Conservation (phyloP, 148 eudicot species). For the Chenopodium album region DNA sequence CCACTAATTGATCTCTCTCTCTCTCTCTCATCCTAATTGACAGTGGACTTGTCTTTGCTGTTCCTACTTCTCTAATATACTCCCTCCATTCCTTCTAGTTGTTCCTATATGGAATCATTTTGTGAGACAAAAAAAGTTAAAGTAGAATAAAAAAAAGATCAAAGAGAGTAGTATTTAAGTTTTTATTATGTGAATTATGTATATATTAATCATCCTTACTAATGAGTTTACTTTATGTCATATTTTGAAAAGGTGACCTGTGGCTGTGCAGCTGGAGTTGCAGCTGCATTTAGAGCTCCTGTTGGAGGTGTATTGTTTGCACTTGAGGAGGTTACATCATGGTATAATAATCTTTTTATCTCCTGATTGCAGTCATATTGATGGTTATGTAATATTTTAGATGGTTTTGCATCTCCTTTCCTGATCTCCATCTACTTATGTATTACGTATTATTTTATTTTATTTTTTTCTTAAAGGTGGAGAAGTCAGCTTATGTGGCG, state of each 20-base stretch:
- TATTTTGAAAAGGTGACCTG: constrained; percentile 91
- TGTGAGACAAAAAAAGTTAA: too few species aligned
- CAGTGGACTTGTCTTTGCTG: background rate
- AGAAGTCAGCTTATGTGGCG: constrained; percentile 99
- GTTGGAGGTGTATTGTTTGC: constrained; percentile 99
- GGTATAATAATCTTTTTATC: constrained; percentile 43
- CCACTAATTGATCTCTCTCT: background rate
- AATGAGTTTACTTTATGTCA: constrained; percentile 41
- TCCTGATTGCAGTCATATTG: background rate
- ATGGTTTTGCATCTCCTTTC: background rate
- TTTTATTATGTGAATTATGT: background rate
- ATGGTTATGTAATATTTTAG: background rate
- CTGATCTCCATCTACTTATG: background rate
- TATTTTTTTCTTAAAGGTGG: constrained; percentile 66
- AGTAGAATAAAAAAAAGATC: too few species aligned
- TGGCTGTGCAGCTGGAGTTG: constrained; percentile 99
- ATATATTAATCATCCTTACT: constrained; percentile 30
- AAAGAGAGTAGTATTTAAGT: background rate
- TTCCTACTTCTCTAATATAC: background rate
- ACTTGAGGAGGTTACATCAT: constrained; percentile 96
- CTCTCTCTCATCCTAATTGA: too few species aligned
- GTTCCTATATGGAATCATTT: too few species aligned
- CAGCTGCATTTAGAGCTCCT: constrained; percentile 99
- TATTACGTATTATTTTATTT: constrained; percentile 2
- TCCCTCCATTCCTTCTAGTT: too few species aligned